Base-by-base conservation (phyloP, 345 rosid genomes). In the Populus nigra region DNA sequence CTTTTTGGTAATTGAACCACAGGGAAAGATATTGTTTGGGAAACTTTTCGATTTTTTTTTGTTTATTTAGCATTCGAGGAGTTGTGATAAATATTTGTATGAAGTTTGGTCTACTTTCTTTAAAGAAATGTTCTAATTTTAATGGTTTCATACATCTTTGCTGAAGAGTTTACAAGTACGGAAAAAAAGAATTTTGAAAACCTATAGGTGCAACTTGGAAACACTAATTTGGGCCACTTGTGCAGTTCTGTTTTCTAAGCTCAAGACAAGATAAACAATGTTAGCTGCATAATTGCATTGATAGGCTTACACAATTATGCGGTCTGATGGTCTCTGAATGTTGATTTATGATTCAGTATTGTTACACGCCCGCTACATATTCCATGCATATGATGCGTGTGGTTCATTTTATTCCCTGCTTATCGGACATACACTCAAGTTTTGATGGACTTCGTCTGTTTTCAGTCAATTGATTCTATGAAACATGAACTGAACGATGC, bases 1-100 rank as follows among this genome's bases (percentile, higher is more conserved):
- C 94, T 94, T 76, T 92, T 92, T 29, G 87, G 82, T 38, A 53
- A 53, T 53, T 53, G n/a, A 50, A 17, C 22, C 1, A 16, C 8
- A 50, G 22, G 7, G 57, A 41, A 17, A 20, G 59, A 53, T 18
- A 53, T 20, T 2, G 59, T 20, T 53, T 53, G 22, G 23, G 9
- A 53, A 6, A 20, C 8, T 18, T 20, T 7, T 20, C 23, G 2
- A 18, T 50, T 9, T 8, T 8, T 38, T 41, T 41, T 38, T 41
- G 45, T 41, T 41, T 41, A 41, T 41, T 2, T 41, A 9, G 4
- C 2, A 41, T 10, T 11, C 10, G 45, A 41, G 0, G 45, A 41
- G 3, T 10, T 2, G 45, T 41, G 45, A 41, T 41, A 41, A 41
- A 41, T 41, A 41, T 41, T 10, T 41, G 45, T 9, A 41, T 41